These are phyloP conservation scores for Pholiota conissans DNA, from an alignment of 768 basidiomycete genomes.

Conservation along the genomic window DNA sequence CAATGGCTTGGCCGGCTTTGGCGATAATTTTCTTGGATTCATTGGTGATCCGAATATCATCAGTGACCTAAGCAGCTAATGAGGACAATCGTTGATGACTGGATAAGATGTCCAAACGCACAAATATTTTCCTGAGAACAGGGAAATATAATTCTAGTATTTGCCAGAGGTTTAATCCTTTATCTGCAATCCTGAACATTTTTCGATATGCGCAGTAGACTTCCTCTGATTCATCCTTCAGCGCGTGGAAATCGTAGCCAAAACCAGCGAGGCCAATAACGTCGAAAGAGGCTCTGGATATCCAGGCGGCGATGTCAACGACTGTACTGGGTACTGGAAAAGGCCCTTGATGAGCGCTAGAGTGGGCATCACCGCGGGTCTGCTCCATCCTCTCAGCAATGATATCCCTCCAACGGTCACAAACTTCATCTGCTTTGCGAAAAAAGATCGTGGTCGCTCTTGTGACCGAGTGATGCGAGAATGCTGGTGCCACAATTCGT, in stretches of 20 bases:
- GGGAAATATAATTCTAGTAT: conserved; percentile 50
- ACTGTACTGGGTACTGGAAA: conserved; percentile 12
- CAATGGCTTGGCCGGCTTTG: conserved; percentile 39
- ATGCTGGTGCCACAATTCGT: conserved; percentile 50
- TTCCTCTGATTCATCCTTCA: conserved; percentile 48
- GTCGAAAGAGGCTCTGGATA: conserved; percentile 64
- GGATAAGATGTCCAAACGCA: conserved; percentile 22
- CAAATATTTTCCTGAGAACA: conserved; percentile 43
- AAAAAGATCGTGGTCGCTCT: conserved; percentile 48
- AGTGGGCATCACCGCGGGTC: too few species aligned
- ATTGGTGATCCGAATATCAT: conserved; percentile 36
- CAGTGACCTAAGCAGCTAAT: conserved; percentile 36
- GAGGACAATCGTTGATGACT: not conserved
- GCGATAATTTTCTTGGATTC: conserved; percentile 39
- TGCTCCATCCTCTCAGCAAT: conserved; percentile 16
- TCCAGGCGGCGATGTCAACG: conserved; percentile 56
- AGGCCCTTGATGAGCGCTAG: not conserved
- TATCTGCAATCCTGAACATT: conserved; percentile 50
- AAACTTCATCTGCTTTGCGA: conserved; percentile 50
- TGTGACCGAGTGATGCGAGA: conserved; percentile 44
- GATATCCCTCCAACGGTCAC: conserved; percentile 41
- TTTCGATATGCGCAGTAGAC: conserved; percentile 50
- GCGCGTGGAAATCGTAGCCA: conserved; percentile 49
- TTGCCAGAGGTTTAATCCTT: conserved; percentile 37
- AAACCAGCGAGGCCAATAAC: conserved; percentile 62